Evolutionary conservation across 352 stramenopile genomes (phyloP), one percentile per base, ranked within the genome.

Genomic region (Aphanomyces euteiches): DNA sequence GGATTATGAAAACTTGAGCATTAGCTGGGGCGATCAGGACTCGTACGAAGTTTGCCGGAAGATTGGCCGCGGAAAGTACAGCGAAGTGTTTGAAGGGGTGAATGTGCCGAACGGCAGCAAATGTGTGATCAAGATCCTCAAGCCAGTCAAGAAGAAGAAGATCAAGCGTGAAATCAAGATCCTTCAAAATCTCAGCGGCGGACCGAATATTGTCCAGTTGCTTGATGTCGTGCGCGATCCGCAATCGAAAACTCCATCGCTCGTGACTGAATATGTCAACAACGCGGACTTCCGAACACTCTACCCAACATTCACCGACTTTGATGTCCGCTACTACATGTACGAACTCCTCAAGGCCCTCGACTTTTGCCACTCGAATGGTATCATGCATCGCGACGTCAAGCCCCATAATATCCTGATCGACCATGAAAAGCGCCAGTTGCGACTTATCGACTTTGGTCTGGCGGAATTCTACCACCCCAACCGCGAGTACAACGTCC

Each of bases 341-440:
- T 99, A 96, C 80, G 96, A 99, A 75, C 74, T 94, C 73, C 78
- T 94, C 64, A 92, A 92, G 83, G 97, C 97, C 8, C 81, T 99
- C 38, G 97, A 99, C 83, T 99, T 98, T 77, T 99, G 96, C 76
- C 98, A 99, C 84, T 94, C 92, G n/a, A 99, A 99, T 72, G 97
- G 97, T 41, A 98, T 99, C 72, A 99, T 99, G 96, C 98, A 99
- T 82, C 89, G 98, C 63, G 98, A 99, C 78, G 97, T 99, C 34
- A 99, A 99, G 85, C 98, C 97, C n/a, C 97, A 99, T 81, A 99
- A 99, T 78, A 96, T 99, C 50, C 99, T 99, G 95, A 99, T 99
- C 77, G 97, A 99, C 79, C 97, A 99, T 73, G 95, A 98, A 67
- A 98, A 99, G 75, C 89, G 96, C 39, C 90, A 99, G 80, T 83